Evolutionary conservation across 1,139 yeast species (phyloP).

Genomic region (Lodderomyces metapsilosis): DNA sequence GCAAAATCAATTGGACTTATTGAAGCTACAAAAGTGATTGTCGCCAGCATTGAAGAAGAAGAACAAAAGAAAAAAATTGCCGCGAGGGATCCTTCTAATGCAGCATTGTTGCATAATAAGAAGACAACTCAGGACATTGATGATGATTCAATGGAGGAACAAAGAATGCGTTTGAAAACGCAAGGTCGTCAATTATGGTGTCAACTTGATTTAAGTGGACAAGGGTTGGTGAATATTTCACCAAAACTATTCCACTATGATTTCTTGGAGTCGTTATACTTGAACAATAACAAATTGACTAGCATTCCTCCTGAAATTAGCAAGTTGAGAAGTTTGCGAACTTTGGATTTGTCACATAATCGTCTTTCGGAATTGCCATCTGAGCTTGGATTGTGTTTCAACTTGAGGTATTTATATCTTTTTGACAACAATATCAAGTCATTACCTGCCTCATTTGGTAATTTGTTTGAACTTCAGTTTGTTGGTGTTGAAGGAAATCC

Average conservation of each 20-base stretch:
- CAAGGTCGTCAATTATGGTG: slow-evolving; percentile 88
- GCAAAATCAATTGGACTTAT: slow-evolving; percentile 46
- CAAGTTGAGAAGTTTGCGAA: slow-evolving; percentile 70
- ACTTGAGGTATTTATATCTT: slow-evolving; percentile 75
- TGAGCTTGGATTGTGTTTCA: slow-evolving; percentile 81
- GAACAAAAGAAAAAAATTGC: slow-evolving; percentile 27
- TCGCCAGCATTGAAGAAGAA: slow-evolving; percentile 45
- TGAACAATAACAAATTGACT: slow-evolving; percentile 81
- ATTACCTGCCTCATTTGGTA: slow-evolving; percentile 84
- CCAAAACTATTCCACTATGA: slow-evolving; percentile 77
- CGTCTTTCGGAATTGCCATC: slow-evolving; percentile 67
- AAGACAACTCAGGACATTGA: slow-evolving; percentile 56
- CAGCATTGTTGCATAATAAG: slow-evolving; percentile 60
- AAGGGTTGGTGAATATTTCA: slow-evolving; percentile 70
- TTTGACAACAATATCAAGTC: slow-evolving; percentile 81
- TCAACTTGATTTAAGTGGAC: slow-evolving; percentile 88
- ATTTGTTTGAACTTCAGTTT: slow-evolving; percentile 78
- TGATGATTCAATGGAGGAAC: slow-evolving; percentile 76
- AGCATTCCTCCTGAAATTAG: slow-evolving; percentile 68
- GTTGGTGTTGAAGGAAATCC: slow-evolving; percentile 95
- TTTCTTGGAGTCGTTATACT: slow-evolving; percentile 81
- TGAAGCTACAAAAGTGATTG: slow-evolving; percentile 54
- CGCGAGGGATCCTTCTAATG: slow-evolving; percentile 23
- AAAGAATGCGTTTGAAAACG: slow-evolving; percentile 67
- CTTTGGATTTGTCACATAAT: slow-evolving; percentile 84